Percentiles rank a stretch among this genome's conserved stretches.
phyloP scores from a whole-genome alignment of 164 flowering plant genomes.

The Nymphaea thermarum region DNA sequence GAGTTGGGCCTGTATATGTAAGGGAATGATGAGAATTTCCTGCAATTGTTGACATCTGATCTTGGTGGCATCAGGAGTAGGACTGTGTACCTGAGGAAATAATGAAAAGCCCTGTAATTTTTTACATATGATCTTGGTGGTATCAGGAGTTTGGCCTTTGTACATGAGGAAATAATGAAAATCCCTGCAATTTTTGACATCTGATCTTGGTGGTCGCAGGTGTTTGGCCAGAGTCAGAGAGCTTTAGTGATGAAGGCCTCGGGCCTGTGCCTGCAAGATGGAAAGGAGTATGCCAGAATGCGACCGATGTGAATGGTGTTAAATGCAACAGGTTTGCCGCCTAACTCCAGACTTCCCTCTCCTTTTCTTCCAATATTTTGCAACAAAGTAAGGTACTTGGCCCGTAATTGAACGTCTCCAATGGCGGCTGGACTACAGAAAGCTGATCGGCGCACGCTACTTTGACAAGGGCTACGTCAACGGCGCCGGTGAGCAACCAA shows the following conservation, averaged over 20 bases:
- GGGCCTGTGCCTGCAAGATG: slow-evolving; percentile 7
- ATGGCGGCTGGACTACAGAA: slow-evolving; percentile 16
- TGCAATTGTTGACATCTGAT: not conserved
- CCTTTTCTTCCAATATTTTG: not conserved
- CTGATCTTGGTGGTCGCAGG: not conserved
- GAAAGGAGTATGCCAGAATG: slow-evolving; percentile 6
- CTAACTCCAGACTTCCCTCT: not conserved
- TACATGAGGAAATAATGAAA: too few species aligned
- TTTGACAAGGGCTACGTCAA: slow-evolving; percentile 40
- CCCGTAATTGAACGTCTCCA: not conserved
- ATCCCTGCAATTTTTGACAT: not conserved
- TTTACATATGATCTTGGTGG: not conserved
- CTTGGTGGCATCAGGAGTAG: not conserved
- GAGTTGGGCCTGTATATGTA: not conserved
- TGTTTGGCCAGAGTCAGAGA: slow-evolving; percentile 8
- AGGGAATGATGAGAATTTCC: too few species aligned
- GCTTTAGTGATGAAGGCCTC: slow-evolving; percentile 6
- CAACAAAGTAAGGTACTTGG: not conserved
- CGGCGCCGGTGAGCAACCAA: slow-evolving; percentile 13
- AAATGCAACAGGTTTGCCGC: slow-evolving; percentile 5
- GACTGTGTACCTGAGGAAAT: not conserved
- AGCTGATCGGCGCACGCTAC: slow-evolving; percentile 55
- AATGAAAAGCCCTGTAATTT: not conserved
- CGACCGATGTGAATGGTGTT: not conserved
- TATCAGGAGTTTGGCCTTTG: slow-evolving; percentile 7